Evolutionary conservation across 2,329 filamentous ascomycete genomes (phyloP), one percentile per base, ranked within the genome.

Genomic region (Sarocladium brachiariae): DNA sequence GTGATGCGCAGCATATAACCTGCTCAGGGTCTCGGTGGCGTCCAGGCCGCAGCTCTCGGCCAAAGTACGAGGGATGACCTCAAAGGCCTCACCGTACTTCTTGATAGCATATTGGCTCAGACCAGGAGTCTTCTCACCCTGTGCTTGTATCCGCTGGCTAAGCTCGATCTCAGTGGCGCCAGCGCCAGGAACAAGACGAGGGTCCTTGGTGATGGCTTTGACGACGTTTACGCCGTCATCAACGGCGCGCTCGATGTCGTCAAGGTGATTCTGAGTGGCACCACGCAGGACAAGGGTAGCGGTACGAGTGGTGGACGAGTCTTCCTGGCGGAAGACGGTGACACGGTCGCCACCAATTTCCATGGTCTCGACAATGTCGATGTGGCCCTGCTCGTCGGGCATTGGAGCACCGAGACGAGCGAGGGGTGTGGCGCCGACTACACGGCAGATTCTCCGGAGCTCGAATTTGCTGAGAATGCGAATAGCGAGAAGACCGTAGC

Each of bases 381-480:
- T 83, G 61, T 73, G 86, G 57, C 93, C 93, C 91, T 96, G 97
- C 77, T 99, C 93, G 60, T 99, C 93, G n/a, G 95, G 93, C 93
- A 99, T 99, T 39, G 93, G 93, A 14, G 95, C 93, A 57, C 93
- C 93, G 45, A 99, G 78, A 61, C 93, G 86, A 50, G 95, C 95
- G 55, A 99, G 80, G n/a, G 93, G 93, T 13, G 93, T 96, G 51
- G 93, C 93, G 55, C 92, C 92, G 49, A 97, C 92, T 21, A 99
- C 93, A 55, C 93, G 86, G 78, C 95, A 99, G 62, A 97, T 77
- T 63, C 93, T 83, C 60, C 93, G 86, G 54, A 99, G 83, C 73
- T 99, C 93, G 64, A 97, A 99, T 72, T 99, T 99, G 73, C 90
- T 96, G 62, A 97, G 83, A 58, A 99, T 86, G 72, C 96, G 95